Conservation (phyloP, 2,329 filamentous ascomycete genomes). For the Paecilomyces formosus region DNA sequence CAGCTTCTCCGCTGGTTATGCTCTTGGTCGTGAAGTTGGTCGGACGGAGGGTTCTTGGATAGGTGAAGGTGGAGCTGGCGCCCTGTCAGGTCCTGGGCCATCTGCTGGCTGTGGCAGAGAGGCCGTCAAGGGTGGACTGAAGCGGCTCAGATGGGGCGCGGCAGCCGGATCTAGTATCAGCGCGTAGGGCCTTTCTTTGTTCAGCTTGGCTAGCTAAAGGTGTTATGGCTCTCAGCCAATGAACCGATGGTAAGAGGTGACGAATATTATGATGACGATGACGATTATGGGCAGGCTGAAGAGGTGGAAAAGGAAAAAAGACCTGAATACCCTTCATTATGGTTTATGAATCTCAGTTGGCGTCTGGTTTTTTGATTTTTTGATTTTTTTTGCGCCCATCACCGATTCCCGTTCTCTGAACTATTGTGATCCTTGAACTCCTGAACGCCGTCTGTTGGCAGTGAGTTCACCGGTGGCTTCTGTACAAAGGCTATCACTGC, state of each 20-base stretch:
- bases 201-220: neutral
- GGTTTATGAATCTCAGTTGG: neutral
- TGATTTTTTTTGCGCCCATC: neutral
- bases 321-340: neutral
- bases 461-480: neutral
- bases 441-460: neutral
- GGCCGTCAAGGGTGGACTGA: constrained; percentile 36
- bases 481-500: neutral
- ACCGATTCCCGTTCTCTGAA: neutral
- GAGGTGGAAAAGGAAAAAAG: neutral
- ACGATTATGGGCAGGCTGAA: neutral
- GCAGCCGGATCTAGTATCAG: constrained; percentile 29
- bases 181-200: constrained; percentile 1
- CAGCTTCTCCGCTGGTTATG: constrained; percentile 58
- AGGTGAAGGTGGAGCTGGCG: constrained; percentile 15
- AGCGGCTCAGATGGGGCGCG: constrained; percentile 36
- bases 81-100: constrained; percentile 19
- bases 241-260: neutral
- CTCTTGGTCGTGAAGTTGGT: constrained; percentile 53
- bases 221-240: neutral
- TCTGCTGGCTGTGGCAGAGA: constrained; percentile 38
- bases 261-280: neutral
- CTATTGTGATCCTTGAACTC: neutral
- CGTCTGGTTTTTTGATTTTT: neutral
- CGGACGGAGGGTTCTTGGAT: constrained; percentile 38